Percentiles rank a stretch among this genome's conserved stretches.
Evolutionary conservation across 257 asterid genomes (phyloP).

Genomic region (Primulina eburnea): DNA sequence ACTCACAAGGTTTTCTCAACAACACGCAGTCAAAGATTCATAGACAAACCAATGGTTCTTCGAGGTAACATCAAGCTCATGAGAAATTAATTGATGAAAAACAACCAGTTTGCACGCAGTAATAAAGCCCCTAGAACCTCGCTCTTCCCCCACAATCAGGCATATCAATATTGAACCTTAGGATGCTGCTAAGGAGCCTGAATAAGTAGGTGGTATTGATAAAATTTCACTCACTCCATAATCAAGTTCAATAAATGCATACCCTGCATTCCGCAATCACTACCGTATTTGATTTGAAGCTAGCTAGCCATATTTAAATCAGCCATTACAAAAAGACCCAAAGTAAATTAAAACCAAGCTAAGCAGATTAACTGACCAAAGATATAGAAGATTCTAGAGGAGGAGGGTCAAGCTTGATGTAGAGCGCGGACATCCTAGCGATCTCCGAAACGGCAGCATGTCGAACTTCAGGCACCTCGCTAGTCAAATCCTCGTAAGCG

Average conservation of each 20-base stretch:
- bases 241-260: background rate
- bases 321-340: background rate
- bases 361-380: constrained; percentile 45
- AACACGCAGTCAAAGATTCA: background rate
- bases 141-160: background rate
- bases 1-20: background rate
- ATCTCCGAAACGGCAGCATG: constrained; percentile 78
- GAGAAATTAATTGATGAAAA: background rate
- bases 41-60: background rate
- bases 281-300: background rate
- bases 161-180: background rate
- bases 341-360: background rate
- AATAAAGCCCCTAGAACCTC: background rate
- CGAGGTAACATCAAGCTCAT: background rate
- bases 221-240: background rate
- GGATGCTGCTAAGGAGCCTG: background rate
- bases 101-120: background rate
- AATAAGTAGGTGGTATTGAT: background rate
- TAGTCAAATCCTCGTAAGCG: constrained; percentile 79
- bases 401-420: constrained; percentile 49
- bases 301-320: background rate
- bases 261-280: background rate
- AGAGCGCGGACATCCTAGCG: constrained; percentile 75
- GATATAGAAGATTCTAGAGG: constrained; percentile 42
- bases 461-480: constrained; percentile 57